Evolutionary conservation across 1,284 basidiomycete genomes (phyloP), one percentile per base, ranked within the genome.

Genomic region (Trichosporon coremiiforme): DNA sequence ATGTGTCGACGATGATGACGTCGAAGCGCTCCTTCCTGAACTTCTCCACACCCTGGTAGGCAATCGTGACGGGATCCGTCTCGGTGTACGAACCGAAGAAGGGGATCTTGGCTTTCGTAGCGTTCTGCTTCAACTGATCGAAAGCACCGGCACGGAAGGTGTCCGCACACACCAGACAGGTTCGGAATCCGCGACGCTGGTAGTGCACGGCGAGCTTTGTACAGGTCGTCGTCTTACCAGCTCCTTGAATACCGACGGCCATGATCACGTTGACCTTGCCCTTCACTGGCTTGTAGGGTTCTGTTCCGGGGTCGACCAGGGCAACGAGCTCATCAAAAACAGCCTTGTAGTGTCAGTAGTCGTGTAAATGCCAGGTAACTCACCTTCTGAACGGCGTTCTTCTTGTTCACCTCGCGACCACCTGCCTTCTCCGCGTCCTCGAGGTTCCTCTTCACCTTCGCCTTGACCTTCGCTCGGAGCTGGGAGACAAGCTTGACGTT

Each of bases 11-110:
- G 74, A 99, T 98, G 80, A 99, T 98, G 64, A 99, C 92, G 74
- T 99, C 97, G 80, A 99, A 99, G 36, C 94, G 87, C 82, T 98
- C 95, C 85, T 96, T 94, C 85, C 96, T 94, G 87, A 99, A 99
- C 82, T 98, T 98, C 17, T 90, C 86, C 5, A 98, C 97, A 85
- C 97, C 97, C 77, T 95, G 90, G 1, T 91, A 90, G 7, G 97
- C 95, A 78, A 98, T 98, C 2, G 90, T 87, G 10, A 99, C 97
- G 0, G 97, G 97, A 83, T 99, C 96, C 20, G 95, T 98, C 84
- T 99, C 97, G 41, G 97, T 98, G 85, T 99, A 98, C 45, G 93
- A 95, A 64, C 97, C 97, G 85, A 95, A 99, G 88, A 98, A 99
- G 12, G 97, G 95, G 15, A 99, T 94, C 83, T 97, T 98, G 66